Evolutionary conservation across 2,329 filamentous ascomycete species (phyloP).

Genomic region (Diaporthe sp.): DNA sequence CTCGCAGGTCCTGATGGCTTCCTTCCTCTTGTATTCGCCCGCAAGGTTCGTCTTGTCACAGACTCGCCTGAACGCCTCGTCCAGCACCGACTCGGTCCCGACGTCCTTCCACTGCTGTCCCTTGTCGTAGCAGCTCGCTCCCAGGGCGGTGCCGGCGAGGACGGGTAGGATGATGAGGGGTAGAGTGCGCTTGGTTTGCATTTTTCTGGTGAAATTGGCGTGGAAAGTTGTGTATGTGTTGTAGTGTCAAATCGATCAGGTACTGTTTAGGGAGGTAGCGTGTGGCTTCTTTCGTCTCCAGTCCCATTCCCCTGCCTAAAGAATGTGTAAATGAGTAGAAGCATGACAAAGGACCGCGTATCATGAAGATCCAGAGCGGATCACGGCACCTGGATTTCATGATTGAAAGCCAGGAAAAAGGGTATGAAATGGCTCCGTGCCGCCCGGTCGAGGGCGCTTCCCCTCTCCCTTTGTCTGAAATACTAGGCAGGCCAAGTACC

Average conservation of each 20-base stretch:
- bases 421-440: neutral
- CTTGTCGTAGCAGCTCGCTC: neutral
- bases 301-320: neutral
- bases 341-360: neutral
- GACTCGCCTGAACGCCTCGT: neutral
- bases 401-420: neutral
- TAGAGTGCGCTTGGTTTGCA: neutral
- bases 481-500: neutral
- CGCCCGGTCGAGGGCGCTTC: neutral
- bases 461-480: neutral
- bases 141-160: neutral
- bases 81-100: neutral
- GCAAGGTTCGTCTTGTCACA: neutral
- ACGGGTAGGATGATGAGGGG: neutral
- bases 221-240: neutral
- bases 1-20: neutral
- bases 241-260: neutral
- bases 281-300: neutral
- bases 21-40: neutral
- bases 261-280: neutral
- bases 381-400: neutral
- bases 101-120: conserved; percentile 10
- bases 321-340: neutral
- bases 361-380: neutral
- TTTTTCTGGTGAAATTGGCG: neutral